A percentile compares a stretch with the other conserved stretches of the same genome.
phyloP scores from a whole-genome alignment of 228 moss, liverwort and hornwort species.

The Sphagnum magellanicum region DNA sequence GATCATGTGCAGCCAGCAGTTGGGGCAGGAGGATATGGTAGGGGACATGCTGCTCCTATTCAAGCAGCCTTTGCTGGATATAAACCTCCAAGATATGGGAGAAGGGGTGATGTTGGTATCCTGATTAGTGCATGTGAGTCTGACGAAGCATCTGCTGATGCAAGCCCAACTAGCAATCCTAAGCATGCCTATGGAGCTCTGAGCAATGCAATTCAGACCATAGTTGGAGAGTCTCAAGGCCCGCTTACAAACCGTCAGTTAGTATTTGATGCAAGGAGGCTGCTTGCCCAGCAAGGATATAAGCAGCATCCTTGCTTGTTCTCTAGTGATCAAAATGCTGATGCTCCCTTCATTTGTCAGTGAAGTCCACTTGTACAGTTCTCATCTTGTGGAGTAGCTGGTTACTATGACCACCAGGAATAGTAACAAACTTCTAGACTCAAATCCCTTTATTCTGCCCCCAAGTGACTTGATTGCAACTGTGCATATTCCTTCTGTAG shows the following conservation, averaged over 20 bases:
- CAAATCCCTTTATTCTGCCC: too few relatives aligned
- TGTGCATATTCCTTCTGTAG: too few relatives aligned
- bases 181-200: slow-evolving; percentile 77
- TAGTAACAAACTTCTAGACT: too few relatives aligned
- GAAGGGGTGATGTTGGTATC: slow-evolving; percentile 40
- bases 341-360: slow-evolving; percentile 34
- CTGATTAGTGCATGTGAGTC: slow-evolving; percentile 71
- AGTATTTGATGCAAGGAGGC: slow-evolving; percentile 47
- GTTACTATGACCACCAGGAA: too few relatives aligned
- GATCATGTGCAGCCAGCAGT: slow-evolving; percentile 7
- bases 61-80: slow-evolving; percentile 43
- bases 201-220: slow-evolving; percentile 67
- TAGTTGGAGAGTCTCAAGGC: slow-evolving; percentile 29
- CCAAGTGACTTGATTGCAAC: too few relatives aligned
- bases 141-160: slow-evolving; percentile 67
- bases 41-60: slow-evolving; percentile 5
- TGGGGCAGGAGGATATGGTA: slow-evolving; percentile 8
- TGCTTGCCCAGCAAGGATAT: slow-evolving; percentile 58
- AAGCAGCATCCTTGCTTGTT: slow-evolving; percentile 76
- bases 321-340: slow-evolving; percentile 46
- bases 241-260: slow-evolving; percentile 52
- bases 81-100: slow-evolving; percentile 36
- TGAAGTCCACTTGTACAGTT: not conserved
- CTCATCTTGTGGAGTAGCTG: too few relatives aligned
- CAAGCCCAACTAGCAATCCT: slow-evolving; percentile 61